These are phyloP conservation scores for Metrosideros polymorpha DNA, from an alignment of 441 rosid species.

Conservation along the genomic window DNA sequence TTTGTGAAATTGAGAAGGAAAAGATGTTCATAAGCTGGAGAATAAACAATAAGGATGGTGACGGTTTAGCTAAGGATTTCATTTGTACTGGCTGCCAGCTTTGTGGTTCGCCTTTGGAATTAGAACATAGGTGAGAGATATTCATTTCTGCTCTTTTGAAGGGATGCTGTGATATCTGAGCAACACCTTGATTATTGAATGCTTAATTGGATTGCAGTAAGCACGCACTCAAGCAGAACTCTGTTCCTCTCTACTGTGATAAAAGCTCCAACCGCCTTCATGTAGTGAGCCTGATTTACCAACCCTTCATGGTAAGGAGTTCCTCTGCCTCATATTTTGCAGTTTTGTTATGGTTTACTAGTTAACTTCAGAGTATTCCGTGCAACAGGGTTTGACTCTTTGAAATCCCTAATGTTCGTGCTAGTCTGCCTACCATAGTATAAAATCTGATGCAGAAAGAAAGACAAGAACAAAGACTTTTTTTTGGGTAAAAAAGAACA, in stretches of 20 bases:
- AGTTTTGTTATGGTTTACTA: neutral
- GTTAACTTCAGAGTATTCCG: neutral
- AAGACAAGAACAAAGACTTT: neutral
- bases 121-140: constrained; percentile 16
- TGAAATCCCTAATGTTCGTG: neutral
- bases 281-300: constrained; percentile 28
- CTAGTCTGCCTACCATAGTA: neutral
- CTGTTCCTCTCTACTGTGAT: constrained; percentile 26
- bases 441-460: neutral
- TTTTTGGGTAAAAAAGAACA: too few species aligned
- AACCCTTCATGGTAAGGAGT: constrained; percentile 38
- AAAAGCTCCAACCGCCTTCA: constrained; percentile 41
- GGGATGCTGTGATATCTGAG: neutral
- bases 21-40: constrained; percentile 47
- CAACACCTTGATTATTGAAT: neutral
- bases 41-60: constrained; percentile 5
- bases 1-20: constrained; percentile 27
- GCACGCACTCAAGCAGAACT: constrained; percentile 10
- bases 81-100: constrained; percentile 38
- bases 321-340: neutral
- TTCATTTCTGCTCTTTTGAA: neutral
- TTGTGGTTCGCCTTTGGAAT: constrained; percentile 38
- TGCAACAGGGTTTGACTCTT: neutral
- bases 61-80: constrained; percentile 31
- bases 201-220: constrained; percentile 11